These are phyloP conservation scores for Beauveria varroae DNA, from an alignment of 2,329 filamentous ascomycete species.

Conservation along the genomic window DNA sequence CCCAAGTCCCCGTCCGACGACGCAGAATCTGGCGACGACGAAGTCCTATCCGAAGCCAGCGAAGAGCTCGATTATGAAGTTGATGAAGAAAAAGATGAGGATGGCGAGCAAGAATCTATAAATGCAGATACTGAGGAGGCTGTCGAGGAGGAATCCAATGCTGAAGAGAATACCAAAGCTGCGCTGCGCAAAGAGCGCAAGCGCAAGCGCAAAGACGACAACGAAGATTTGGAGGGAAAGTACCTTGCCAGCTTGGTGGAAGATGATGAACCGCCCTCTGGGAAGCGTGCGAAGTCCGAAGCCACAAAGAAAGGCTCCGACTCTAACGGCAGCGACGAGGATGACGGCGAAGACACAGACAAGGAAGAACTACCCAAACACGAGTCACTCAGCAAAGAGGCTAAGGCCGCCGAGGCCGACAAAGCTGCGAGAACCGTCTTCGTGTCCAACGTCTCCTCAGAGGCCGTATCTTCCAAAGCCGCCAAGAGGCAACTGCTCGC, in stretches of 20 bases:
- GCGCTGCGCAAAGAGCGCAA: conserved; percentile 44
- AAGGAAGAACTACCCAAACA: conserved; percentile 43
- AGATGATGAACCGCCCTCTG: conserved; percentile 48
- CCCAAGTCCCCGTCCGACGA: conserved; percentile 19
- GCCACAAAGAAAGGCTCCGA: conserved; percentile 22
- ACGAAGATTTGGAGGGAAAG: conserved; percentile 62
- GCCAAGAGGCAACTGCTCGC: conserved; percentile 69
- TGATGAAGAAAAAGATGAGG: conserved; percentile 3
- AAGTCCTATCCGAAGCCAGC: conserved; percentile 21
- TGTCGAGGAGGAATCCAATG: conserved; percentile 31
- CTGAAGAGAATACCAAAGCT: conserved; percentile 31
- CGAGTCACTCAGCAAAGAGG: conserved; percentile 47
- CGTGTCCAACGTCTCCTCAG: conserved; percentile 79
- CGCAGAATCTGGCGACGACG: conserved; percentile 23
- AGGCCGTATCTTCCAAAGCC: conserved; percentile 74
- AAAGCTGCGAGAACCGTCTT: conserved; percentile 89
- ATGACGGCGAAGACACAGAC: conserved; percentile 35
- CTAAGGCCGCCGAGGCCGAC: conserved; percentile 59
- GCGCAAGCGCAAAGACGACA: conserved; percentile 59
- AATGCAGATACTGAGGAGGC: conserved; percentile 19
- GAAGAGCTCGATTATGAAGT: conserved; percentile 21
- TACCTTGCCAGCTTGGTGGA: conserved; percentile 61
- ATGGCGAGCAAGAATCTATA: conserved; percentile 14
- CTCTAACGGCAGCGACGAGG: conserved; percentile 29
- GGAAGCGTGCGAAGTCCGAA: conserved; percentile 45